These are phyloP conservation scores for Rutidosis leptorrhynchoides DNA, from an alignment of 129 eudicot genomes.

Conservation along the genomic window DNA sequence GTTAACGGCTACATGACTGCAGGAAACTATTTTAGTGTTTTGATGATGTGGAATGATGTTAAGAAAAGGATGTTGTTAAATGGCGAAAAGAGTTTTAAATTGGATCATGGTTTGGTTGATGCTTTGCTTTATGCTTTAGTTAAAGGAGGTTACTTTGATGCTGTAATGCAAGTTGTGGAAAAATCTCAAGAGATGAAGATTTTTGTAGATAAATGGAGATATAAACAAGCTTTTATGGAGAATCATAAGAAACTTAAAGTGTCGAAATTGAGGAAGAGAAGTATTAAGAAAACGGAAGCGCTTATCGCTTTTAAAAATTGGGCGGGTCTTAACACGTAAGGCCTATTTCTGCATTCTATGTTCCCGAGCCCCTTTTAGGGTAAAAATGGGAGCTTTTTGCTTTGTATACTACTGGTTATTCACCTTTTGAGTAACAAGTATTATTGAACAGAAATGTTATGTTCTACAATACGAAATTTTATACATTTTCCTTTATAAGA, in stretches of 20 bases:
- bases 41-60: slow-evolving; percentile 96
- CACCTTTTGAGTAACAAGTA: neutral
- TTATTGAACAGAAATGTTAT: slow-evolving; percentile 1
- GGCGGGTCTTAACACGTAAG: slow-evolving; percentile 74
- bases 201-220: slow-evolving; percentile 95
- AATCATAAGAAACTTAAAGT: slow-evolving; percentile 80
- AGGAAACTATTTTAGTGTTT: slow-evolving; percentile 63
- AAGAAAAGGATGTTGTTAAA: slow-evolving; percentile 47
- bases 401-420: neutral
- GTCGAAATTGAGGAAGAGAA: slow-evolving; percentile 67
- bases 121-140: slow-evolving; percentile 88
- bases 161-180: slow-evolving; percentile 91
- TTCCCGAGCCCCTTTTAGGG: neutral
- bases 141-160: slow-evolving; percentile 94
- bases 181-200: slow-evolving; percentile 83
- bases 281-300: slow-evolving; percentile 74
- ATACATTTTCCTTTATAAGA: slow-evolving; percentile 1
- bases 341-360: neutral
- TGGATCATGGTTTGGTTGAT: slow-evolving; percentile 78
- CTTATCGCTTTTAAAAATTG: slow-evolving; percentile 88
- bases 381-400: slow-evolving; percentile 1
- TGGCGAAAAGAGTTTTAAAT: slow-evolving; percentile 45
- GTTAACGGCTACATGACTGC: slow-evolving; percentile 66
- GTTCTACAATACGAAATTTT: slow-evolving; percentile 4
- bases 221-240: slow-evolving; percentile 97